phyloP scores from a whole-genome alignment of 192 early-diverging fungal species.

The Rhizophlyctis rosea region DNA sequence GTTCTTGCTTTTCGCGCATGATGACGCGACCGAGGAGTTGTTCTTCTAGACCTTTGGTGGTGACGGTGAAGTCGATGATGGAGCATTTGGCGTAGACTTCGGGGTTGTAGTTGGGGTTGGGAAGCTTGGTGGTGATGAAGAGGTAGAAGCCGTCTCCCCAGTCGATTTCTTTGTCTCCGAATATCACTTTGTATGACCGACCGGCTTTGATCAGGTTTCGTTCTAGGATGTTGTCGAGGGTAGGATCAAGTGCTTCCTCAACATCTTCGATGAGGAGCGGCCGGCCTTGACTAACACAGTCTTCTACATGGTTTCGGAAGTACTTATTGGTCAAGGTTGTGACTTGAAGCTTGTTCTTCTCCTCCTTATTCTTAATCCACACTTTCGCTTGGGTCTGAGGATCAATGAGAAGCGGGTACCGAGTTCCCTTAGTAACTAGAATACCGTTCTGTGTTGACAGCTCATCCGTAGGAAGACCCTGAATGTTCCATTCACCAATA shows the following conservation, averaged over 20 bases:
- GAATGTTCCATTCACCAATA: conserved; percentile 66
- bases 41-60: conserved; percentile 60
- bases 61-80: conserved; percentile 66
- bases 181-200: conserved; percentile 55
- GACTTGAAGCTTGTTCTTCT: conserved; percentile 58
- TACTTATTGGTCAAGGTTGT: conserved; percentile 56
- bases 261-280: conserved; percentile 66
- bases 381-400: conserved; percentile 62
- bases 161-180: conserved; percentile 66
- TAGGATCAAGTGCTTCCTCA: conserved; percentile 60
- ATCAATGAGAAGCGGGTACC: conserved; percentile 63
- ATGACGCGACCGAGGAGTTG: conserved; percentile 64
- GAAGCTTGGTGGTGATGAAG: conserved; percentile 63
- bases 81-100: conserved; percentile 65
- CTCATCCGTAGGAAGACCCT: conserved; percentile 64
- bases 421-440: conserved; percentile 56
- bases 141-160: conserved; percentile 56
- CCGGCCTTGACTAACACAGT: conserved; percentile 55
- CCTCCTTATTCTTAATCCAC: conserved; percentile 67
- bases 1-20: conserved; percentile 65
- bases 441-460: conserved; percentile 65
- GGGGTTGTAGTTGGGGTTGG: conserved; percentile 64
- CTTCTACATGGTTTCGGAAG: conserved; percentile 62
- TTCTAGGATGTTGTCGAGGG: conserved; percentile 64
- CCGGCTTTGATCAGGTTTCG: conserved; percentile 62